A percentile compares a stretch with the other conserved stretches of the same genome.
Evolutionary conservation across 306 rosid species (phyloP).

Genomic region (Ceratonia siliqua): DNA sequence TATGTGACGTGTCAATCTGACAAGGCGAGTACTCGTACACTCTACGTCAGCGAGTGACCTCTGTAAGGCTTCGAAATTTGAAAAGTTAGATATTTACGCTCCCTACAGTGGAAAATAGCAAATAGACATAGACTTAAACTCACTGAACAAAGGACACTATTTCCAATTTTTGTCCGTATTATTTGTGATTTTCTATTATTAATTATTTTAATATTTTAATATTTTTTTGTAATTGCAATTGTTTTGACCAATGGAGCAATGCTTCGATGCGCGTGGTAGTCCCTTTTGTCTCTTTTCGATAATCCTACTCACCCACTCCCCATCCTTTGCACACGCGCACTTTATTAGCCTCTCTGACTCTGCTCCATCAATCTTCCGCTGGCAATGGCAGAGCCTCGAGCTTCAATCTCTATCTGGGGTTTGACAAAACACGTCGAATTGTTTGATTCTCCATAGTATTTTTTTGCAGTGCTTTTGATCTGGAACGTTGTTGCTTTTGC

Average conservation of each 20-base stretch:
- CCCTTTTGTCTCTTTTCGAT: slow-evolving; percentile 36
- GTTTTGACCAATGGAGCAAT: slow-evolving; percentile 40
- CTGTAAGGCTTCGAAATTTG: too few species aligned
- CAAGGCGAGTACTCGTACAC: too few species aligned
- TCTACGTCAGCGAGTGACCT: too few species aligned
- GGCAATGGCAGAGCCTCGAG: slow-evolving; percentile 34
- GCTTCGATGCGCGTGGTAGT: slow-evolving; percentile 40
- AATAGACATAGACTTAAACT: too few species aligned
- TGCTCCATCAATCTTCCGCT: background rate
- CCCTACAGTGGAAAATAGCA: too few species aligned
- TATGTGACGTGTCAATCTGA: too few species aligned
- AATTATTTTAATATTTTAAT: too few species aligned
- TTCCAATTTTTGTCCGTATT: too few species aligned
- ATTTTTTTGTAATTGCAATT: background rate
- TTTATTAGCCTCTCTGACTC: background rate
- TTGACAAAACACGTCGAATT: slow-evolving; percentile 13
- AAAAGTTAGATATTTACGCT: too few species aligned
- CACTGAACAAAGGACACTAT: too few species aligned
- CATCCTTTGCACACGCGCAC: slow-evolving; percentile 35
- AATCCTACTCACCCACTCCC: slow-evolving; percentile 24
- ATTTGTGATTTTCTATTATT: too few species aligned
- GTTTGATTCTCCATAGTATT: background rate
- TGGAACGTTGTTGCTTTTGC: background rate
- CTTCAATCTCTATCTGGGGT: slow-evolving; percentile 32
- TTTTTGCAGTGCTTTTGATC: background rate